phyloP scores from a whole-genome alignment of 2,329 filamentous ascomycete genomes.

The Ilyonectria mors-panacis region DNA sequence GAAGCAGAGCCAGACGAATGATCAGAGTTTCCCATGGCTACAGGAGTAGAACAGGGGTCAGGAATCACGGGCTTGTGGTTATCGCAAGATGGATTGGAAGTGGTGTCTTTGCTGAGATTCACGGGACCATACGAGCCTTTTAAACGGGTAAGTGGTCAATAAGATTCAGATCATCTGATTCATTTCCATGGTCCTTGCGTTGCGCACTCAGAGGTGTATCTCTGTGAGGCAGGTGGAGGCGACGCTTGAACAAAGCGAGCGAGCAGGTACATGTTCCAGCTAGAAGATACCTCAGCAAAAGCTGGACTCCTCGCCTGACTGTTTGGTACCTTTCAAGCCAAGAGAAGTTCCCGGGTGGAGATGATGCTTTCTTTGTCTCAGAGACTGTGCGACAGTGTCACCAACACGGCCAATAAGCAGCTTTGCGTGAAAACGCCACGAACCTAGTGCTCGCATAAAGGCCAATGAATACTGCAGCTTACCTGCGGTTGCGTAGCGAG shows the following conservation, averaged over 20 bases:
- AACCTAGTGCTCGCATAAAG: neutral
- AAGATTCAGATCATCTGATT: no score
- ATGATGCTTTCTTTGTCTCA: neutral
- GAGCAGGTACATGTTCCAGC: neutral
- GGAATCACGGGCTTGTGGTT: neutral
- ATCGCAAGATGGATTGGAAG: neutral
- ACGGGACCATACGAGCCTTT: neutral
- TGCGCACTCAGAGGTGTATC: neutral
- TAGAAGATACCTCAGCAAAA: neutral
- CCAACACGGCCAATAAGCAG: neutral
- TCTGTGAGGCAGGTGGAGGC: neutral
- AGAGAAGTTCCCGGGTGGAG: neutral
- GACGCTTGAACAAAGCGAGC: no score
- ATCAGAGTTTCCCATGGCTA: neutral
- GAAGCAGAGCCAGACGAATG: neutral
- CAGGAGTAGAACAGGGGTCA: neutral
- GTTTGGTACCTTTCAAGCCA: neutral
- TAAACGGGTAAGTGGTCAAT: neutral
- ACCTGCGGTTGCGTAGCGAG: neutral
- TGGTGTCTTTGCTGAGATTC: neutral
- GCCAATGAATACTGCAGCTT: neutral
- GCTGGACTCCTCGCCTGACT: neutral
- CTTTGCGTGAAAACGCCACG: neutral
- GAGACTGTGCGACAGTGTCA: neutral
- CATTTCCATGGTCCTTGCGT: neutral